phyloP scores from a whole-genome alignment of 106 monocot species.

The Xerophyta viscosa region DNA sequence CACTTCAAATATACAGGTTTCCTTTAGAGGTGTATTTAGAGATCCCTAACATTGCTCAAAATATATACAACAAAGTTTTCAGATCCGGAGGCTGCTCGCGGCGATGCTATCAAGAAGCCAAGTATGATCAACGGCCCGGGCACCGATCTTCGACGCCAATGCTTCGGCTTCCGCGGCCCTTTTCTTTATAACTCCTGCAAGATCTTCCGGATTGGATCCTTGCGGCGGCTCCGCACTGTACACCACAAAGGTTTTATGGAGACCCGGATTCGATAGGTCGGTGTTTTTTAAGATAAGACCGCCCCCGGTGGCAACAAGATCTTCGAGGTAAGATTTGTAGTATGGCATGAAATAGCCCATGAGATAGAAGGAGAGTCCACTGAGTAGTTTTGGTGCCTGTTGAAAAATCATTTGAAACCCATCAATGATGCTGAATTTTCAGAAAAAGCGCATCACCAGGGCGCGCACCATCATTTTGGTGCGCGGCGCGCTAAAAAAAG shows the following conservation, averaged over 20 bases:
- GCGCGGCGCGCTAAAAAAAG: too few species aligned
- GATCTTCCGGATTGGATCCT: conserved; percentile 6
- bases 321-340: conserved; percentile 42
- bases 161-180: conserved; percentile 36
- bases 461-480: too few species aligned
- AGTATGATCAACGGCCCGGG: conserved; percentile 28
- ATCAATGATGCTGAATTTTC: too few species aligned
- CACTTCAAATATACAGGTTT: too few species aligned
- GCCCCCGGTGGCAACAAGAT: conserved; percentile 37
- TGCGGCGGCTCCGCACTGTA: conserved; percentile 44
- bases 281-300: conserved; percentile 24
- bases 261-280: background rate
- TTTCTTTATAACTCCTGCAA: conserved; percentile 18
- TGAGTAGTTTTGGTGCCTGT: conserved; percentile 49
- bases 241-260: conserved; percentile 17
- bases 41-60: too few species aligned
- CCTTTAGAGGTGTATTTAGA: too few species aligned
- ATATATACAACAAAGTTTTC: too few species aligned
- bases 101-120: conserved; percentile 55
- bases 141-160: conserved; percentile 18
- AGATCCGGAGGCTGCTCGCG: conserved; percentile 30
- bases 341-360: conserved; percentile 35
- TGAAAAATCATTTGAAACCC: too few species aligned
- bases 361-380: conserved; percentile 36
- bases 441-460: too few species aligned